Base-by-base conservation (phyloP, 495 filamentous ascomycete species). In the Astrocystis sublimbata region DNA sequence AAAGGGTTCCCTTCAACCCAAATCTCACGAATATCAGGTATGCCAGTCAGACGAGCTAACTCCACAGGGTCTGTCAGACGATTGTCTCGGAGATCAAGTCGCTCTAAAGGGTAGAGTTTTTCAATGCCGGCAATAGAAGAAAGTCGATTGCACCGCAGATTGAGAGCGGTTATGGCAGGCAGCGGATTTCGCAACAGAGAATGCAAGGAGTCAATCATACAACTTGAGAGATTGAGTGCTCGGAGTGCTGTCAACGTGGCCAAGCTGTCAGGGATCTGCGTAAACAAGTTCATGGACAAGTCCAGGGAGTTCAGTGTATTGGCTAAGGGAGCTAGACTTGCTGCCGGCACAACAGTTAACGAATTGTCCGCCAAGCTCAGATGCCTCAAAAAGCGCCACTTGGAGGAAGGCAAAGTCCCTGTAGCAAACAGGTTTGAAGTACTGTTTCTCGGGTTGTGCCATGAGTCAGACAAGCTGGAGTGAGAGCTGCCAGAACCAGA, bases 121-220 rank as follows among this genome's bases (percentile, higher is more conserved):
- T 98, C 93, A 59, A 98, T 88, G 2, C 94, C 94, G 17, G 92
- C 92, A 50, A 98, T 84, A 6, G 93, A 97, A 31, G 84, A 82
- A 56, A 98, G 84, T 36, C 92, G 89, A 73, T 98, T 98, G 21
- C 85, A 88, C 45, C 94, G 88, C 45, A 98, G 84, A 70, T 98
- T 98, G 64, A 98, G 82, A 21, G 92, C 92, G 4, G 89, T 93
- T 63, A 98, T 97, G 49, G 94, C 93, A 15, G 94, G 93, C 3
- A 98, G 82, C 31, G 94, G 93, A 71, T 88, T 92, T 58, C 90
- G 85, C 2, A 87, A 86, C 17, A 98, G 79, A 4, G 93, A 96
- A 66, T 96, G 92, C 59, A 98, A 78, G 33, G 92, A 96, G 56
- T 94, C 91, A 51, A 98, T 96, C 93, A 98, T 97, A 81, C 94